Percentiles rank a stretch among this genome's conserved stretches.
phyloP scores from a whole-genome alignment of 495 filamentous ascomycete species.

The Evernia prunastri region DNA sequence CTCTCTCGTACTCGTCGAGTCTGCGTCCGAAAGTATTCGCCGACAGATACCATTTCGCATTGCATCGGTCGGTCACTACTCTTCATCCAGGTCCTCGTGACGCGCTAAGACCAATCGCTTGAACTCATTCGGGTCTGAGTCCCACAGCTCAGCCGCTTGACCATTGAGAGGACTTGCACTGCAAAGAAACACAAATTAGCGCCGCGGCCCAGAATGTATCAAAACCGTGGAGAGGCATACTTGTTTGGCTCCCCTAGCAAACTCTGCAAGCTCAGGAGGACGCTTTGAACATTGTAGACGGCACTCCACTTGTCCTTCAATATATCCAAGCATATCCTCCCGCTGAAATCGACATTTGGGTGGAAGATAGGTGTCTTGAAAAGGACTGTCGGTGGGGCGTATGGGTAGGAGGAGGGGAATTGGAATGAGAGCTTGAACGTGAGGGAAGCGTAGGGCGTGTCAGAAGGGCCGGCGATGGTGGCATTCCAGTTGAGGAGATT shows the following conservation, averaged over 20 bases:
- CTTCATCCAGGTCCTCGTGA: slow-evolving; percentile 55
- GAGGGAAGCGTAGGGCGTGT: slow-evolving; percentile 83
- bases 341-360: slow-evolving; percentile 89
- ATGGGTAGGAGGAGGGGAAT: slow-evolving; percentile 90
- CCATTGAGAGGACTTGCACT: slow-evolving; percentile 94
- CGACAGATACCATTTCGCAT: neutral
- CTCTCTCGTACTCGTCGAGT: neutral
- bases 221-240: slow-evolving; percentile 45
- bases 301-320: slow-evolving; percentile 97
- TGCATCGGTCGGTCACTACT: slow-evolving; percentile 3
- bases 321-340: slow-evolving; percentile 91
- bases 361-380: slow-evolving; percentile 94
- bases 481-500: slow-evolving; percentile 89
- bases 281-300: slow-evolving; percentile 89
- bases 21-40: neutral
- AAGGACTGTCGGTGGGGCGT: slow-evolving; percentile 83
- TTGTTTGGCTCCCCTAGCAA: slow-evolving; percentile 96
- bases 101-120: slow-evolving; percentile 64
- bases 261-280: slow-evolving; percentile 89
- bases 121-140: slow-evolving; percentile 79
- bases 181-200: neutral
- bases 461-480: slow-evolving; percentile 85
- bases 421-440: slow-evolving; percentile 90
- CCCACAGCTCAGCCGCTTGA: slow-evolving; percentile 94
- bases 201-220: neutral